These are phyloP conservation scores for Metschnikowia chrysomelidarum DNA, from an alignment of 805 yeast species.

Conservation along the genomic window DNA sequence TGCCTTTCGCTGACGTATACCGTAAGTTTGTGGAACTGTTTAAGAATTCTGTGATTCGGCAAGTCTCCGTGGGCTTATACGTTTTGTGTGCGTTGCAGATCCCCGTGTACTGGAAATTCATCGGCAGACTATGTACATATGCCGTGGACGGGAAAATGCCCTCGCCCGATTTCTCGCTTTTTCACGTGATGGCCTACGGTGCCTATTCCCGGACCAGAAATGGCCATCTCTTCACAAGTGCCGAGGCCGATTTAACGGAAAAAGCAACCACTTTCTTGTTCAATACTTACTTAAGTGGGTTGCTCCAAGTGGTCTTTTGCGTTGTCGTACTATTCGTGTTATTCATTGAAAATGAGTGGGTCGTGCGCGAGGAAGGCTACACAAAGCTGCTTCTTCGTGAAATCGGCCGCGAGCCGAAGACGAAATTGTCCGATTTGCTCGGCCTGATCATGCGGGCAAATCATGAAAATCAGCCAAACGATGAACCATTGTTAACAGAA, in stretches of 20 bases:
- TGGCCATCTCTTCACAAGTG: conserved; percentile 10
- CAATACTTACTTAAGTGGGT: conserved; percentile 38
- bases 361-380: conserved; percentile 68
- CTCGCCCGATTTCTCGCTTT: conserved; percentile 25
- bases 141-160: conserved; percentile 55
- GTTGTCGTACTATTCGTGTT: conserved; percentile 44
- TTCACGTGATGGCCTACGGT: conserved; percentile 41
- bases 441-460: conserved; percentile 11
- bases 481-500: not conserved
- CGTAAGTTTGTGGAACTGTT: conserved; percentile 30
- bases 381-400: conserved; percentile 52
- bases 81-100: conserved; percentile 48
- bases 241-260: conserved; percentile 14
- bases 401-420: conserved; percentile 56
- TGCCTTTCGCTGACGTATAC: conserved; percentile 55
- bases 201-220: conserved; percentile 16
- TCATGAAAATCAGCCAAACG: not conserved
- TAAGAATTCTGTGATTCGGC: conserved; percentile 16
- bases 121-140: conserved; percentile 55
- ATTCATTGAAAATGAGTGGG: conserved; percentile 67
- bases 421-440: conserved; percentile 39
- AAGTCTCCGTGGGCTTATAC: conserved; percentile 31
- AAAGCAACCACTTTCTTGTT: conserved; percentile 25
- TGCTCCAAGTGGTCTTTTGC: conserved; percentile 39
- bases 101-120: conserved; percentile 57